Base-by-base conservation (phyloP, 352 stramenopile species). In the Chrysophaeum taylorii region DNA sequence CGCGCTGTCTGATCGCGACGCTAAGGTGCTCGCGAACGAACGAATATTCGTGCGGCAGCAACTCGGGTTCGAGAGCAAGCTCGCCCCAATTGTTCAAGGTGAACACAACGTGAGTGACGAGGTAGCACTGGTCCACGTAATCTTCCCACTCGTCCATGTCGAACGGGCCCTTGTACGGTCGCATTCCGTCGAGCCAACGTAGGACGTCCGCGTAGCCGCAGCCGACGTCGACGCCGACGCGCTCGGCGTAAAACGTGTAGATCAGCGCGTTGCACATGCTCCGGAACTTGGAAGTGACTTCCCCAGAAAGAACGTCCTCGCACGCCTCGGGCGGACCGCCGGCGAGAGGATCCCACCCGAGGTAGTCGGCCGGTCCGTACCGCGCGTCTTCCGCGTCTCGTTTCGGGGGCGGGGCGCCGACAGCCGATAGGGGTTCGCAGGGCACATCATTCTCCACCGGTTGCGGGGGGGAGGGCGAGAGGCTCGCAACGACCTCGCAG, bases 1-100 rank as follows among this genome's bases (percentile, higher is more conserved):
- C 85, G 70, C 91, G 84, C 33, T 45, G 33, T 9, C 57, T 31
- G 5, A 66, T n/a, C 2, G 57, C 57, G 9, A 42, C 53, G 15
- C 14, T 18, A 12, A 66, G 9, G 36, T 66, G 31, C 57, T 66
- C 57, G 14, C 31, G 83, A 33, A 95, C 75, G 66, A 92, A 93
- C n/a, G 85, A 86, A 64, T 92, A 93, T 75, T 95, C 89, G 73
- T 94, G 87, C 23, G 87, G 86, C 45, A 95, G 79, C 48, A 94
- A 79, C 27, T 93, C 84, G 83, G 90, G 74, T 35, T 73, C 36
- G 23, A 82, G 50, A 5, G 71, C 42, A 9, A 94, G 73, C 35
- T 72, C 80, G 63, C 86, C 85, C 76, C 89, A 92, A 69, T 88
- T 84, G 25, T 84, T 88, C n/a, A 93, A 75, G 25, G 92, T 87